A percentile compares a stretch with the other conserved stretches of the same genome.
phyloP scores from a whole-genome alignment of 2,329 filamentous ascomycete genomes.

The Alternaria postmessia region DNA sequence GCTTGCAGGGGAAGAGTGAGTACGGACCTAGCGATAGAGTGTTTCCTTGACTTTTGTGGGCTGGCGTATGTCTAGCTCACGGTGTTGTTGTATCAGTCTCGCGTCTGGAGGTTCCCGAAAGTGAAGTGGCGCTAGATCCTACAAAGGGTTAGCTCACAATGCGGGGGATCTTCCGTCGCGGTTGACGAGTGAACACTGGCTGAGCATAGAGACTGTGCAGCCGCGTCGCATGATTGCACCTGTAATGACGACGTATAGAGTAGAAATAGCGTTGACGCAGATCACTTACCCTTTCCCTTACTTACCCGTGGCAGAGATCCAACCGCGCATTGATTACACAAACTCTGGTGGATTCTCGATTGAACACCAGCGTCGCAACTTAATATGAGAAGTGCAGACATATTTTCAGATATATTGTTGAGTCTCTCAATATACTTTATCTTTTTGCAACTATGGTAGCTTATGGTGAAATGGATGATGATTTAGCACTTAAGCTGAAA shows the following conservation, averaged over 20 bases:
- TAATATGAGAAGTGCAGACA: background rate
- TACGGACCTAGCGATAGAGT: slow-evolving; percentile 22
- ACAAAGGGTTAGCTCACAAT: slow-evolving; percentile 15
- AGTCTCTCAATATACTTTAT: too few species aligned
- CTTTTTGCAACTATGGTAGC: background rate
- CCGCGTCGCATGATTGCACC: background rate
- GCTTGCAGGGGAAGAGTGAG: slow-evolving; percentile 51
- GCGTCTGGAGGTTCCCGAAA: slow-evolving; percentile 32
- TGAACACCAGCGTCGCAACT: background rate
- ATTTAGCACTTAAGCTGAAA: background rate
- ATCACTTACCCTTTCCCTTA: background rate
- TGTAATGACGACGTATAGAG: background rate
- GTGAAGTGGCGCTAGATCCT: slow-evolving; percentile 18
- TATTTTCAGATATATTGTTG: background rate
- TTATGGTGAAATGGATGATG: background rate
- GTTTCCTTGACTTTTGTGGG: slow-evolving; percentile 5
- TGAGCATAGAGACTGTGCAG: background rate
- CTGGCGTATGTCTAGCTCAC: slow-evolving; percentile 10
- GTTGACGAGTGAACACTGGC: slow-evolving; percentile 1
- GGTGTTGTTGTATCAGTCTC: slow-evolving; percentile 18
- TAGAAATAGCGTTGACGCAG: background rate
- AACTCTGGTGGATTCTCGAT: background rate
- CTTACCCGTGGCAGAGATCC: background rate
- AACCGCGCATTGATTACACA: background rate
- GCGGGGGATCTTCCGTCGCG: slow-evolving; percentile 19